Evolutionary conservation across 805 yeast genomes (phyloP).

Genomic region (Saccharomyces kudriavzevii): DNA sequence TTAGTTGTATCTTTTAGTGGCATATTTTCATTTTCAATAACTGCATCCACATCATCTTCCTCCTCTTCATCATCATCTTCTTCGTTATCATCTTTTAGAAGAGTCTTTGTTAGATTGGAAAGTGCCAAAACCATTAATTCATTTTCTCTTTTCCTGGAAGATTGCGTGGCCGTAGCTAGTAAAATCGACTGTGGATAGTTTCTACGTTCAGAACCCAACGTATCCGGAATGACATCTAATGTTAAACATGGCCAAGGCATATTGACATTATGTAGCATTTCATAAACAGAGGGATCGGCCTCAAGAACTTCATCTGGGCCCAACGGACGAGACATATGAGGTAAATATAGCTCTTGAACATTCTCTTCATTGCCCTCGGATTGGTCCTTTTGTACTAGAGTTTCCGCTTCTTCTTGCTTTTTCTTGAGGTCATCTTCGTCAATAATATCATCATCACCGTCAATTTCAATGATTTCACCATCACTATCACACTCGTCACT

Average conservation of each 20-base stretch:
- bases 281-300: constrained; percentile 93
- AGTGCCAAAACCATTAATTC: constrained; percentile 79
- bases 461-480: constrained; percentile 79
- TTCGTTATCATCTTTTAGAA: constrained; percentile 74
- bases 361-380: constrained; percentile 30
- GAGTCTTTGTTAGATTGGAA: constrained; percentile 73
- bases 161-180: constrained; percentile 90
- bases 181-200: constrained; percentile 81
- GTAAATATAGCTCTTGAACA: constrained; percentile 56
- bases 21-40: constrained; percentile 76
- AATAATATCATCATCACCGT: constrained; percentile 44
- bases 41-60: constrained; percentile 68
- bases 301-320: constrained; percentile 95
- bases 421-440: constrained; percentile 32
- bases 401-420: constrained; percentile 32
- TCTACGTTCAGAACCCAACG: constrained; percentile 80
- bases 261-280: constrained; percentile 89
- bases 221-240: constrained; percentile 80
- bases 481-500: constrained; percentile 92
- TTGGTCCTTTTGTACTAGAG: constrained; percentile 32
- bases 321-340: constrained; percentile 80
- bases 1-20: constrained; percentile 80
- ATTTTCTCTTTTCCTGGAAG: constrained; percentile 77
- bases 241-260: constrained; percentile 97
- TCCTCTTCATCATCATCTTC: constrained; percentile 70